Conservation (phyloP, 345 rosid species). For the Geranium brycei region DNA sequence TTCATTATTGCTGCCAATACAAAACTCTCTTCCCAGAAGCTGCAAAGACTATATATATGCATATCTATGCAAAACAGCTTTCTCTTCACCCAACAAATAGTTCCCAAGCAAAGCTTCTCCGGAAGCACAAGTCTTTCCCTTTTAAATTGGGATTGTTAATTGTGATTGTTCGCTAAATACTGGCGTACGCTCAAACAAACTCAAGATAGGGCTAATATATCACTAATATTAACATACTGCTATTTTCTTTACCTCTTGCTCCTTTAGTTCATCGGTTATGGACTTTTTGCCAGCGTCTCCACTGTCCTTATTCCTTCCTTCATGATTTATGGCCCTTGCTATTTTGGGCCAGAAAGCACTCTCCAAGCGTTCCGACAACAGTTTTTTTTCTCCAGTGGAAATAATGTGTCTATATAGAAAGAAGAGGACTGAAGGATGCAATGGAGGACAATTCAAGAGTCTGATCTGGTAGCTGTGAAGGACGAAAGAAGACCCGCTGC, state of each 20-base stretch:
- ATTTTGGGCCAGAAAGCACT: not conserved
- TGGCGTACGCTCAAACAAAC: not conserved
- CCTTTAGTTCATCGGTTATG: not conserved
- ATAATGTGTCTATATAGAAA: not conserved
- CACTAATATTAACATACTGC: not conserved
- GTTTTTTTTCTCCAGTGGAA: not conserved
- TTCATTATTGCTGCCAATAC: not conserved
- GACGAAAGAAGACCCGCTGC: slow-evolving; percentile 98
- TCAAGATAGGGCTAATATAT: not conserved
- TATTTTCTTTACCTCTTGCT: not conserved
- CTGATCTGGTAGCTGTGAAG: slow-evolving; percentile 59
- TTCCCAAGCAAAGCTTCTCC: not conserved
- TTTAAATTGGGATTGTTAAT: not conserved
- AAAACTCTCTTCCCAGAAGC: not conserved
- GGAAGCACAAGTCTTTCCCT: not conserved
- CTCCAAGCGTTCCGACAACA: not conserved
- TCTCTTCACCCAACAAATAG: not conserved
- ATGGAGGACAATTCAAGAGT: slow-evolving; percentile 22
- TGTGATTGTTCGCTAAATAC: not conserved
- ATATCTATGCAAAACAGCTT: too few relatives aligned
- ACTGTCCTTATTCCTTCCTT: not conserved
- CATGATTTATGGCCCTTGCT: not conserved
- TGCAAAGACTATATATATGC: not conserved
- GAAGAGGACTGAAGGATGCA: not conserved
- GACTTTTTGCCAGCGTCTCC: not conserved